These are phyloP conservation scores for Termitomyces sp. DNA, from an alignment of 768 basidiomycete species.

Conservation along the genomic window DNA sequence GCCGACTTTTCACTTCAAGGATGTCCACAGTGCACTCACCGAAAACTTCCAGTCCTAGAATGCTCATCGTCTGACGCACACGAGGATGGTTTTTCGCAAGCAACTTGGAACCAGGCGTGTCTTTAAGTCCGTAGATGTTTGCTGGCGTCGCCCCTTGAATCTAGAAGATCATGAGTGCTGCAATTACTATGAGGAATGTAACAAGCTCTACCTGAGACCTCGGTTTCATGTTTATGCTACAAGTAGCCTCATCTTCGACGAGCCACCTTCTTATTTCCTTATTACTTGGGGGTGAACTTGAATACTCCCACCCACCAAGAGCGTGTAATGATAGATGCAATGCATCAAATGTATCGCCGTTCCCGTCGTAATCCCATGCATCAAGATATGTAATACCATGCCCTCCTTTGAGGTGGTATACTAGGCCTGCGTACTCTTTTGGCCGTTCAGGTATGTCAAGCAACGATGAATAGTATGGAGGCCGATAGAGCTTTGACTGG, in stretches of 20 bases:
- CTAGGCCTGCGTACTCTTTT: constrained; percentile 73
- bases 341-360: background rate
- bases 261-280: constrained; percentile 55
- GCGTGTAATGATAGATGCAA: constrained; percentile 19
- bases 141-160: constrained; percentile 74
- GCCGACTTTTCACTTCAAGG: background rate
- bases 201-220: constrained; percentile 40
- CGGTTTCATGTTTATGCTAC: constrained; percentile 1
- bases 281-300: constrained; percentile 57
- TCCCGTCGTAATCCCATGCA: constrained; percentile 42
- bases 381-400: constrained; percentile 51
- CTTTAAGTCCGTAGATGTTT: constrained; percentile 63
- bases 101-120: constrained; percentile 33
- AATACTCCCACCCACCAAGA: constrained; percentile 79
- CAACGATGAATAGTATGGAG: constrained; percentile 75
- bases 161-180: constrained; percentile 18
- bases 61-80: constrained; percentile 68
- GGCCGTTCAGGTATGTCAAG: constrained; percentile 63
- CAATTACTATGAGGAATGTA: background rate
- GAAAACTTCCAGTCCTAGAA: constrained; percentile 81
- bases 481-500: constrained; percentile 58
- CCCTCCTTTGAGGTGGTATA: constrained; percentile 67
- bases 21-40: constrained; percentile 46
- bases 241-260: constrained; percentile 20
- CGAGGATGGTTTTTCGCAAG: constrained; percentile 25